These are phyloP conservation scores for Sechiopsis laciniata DNA, from an alignment of 306 rosid genomes.

Conservation along the genomic window DNA sequence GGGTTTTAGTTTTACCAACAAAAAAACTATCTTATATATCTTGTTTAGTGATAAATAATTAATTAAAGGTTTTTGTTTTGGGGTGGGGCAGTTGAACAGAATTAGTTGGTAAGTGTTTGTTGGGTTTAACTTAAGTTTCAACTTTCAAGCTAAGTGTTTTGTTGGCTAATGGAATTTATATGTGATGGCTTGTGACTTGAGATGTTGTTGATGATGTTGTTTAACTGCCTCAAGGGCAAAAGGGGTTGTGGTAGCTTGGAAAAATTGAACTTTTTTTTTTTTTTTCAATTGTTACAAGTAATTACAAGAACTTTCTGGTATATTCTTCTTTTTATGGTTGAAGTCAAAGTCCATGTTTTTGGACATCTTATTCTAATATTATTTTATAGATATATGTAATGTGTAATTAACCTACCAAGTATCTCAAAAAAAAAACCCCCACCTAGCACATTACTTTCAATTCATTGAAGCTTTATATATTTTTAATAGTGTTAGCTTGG, in stretches of 20 bases:
- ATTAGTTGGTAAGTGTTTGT: constrained; percentile 19
- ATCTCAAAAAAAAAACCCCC: no score
- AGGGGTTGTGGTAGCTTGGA: constrained; percentile 20
- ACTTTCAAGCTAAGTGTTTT: constrained; percentile 11
- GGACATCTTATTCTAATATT: no score
- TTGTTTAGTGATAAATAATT: background rate
- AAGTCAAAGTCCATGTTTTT: background rate
- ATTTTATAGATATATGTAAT: no score
- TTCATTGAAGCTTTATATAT: no score
- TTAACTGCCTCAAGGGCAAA: constrained; percentile 4
- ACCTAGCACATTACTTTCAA: no score
- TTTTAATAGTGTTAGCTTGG: no score
- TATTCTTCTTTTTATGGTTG: background rate
- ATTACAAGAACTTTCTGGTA: background rate
- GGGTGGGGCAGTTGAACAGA: constrained; percentile 20
- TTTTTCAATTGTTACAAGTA: constrained; percentile 12
- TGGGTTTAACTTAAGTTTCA: constrained; percentile 14
- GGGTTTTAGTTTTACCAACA: background rate
- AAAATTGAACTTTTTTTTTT: background rate
- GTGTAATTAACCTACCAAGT: no score
- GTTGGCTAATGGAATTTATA: background rate
- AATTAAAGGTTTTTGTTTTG: background rate
- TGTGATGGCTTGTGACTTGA: constrained; percentile 13
- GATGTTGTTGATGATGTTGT: constrained; percentile 18
- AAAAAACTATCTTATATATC: background rate